Evolutionary conservation across 2,329 filamentous ascomycete genomes (phyloP).

Genomic region (Plectosphaerella plurivora): DNA sequence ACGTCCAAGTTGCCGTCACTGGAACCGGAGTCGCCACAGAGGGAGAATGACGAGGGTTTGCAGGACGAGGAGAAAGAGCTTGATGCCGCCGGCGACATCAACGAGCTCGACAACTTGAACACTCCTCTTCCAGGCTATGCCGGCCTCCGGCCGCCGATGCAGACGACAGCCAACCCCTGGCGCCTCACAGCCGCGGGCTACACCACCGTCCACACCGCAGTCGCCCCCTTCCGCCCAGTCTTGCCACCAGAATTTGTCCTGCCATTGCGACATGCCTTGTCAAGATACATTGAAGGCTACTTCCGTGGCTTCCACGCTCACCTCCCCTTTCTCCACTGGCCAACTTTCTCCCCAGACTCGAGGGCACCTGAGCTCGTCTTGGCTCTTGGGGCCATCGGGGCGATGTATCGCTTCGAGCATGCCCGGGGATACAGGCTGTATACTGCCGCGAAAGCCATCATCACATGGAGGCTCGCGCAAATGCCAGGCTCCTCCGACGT

Average conservation of each 20-base stretch:
- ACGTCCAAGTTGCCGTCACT: not conserved
- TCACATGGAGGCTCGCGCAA: constrained; percentile 44
- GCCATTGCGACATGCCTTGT: constrained; percentile 42
- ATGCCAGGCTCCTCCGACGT: constrained; percentile 27
- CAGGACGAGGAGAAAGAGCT: too few species aligned
- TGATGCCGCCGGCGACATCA: too few species aligned
- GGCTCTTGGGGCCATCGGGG: constrained; percentile 43
- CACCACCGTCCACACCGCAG: constrained; percentile 6
- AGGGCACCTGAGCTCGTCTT: constrained; percentile 43
- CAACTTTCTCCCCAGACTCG: constrained; percentile 38
- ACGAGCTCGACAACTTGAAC: too few species aligned
- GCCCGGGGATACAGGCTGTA: constrained; percentile 50
- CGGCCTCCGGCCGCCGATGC: not conserved
- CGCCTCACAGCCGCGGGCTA: constrained; percentile 9
- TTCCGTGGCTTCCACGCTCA: constrained; percentile 46
- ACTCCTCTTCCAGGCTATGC: too few species aligned
- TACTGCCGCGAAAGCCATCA: constrained; percentile 49
- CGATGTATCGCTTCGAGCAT: constrained; percentile 44
- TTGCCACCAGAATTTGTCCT: constrained; percentile 40
- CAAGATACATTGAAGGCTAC: constrained; percentile 44
- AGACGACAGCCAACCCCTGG: constrained; percentile 9
- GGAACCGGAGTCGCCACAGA: not conserved
- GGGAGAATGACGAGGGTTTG: not conserved
- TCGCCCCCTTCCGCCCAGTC: constrained; percentile 18
- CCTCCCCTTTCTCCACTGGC: constrained; percentile 45